These are phyloP conservation scores for Nemania abortiva DNA, from an alignment of 2,329 filamentous ascomycete genomes.

Conservation along the genomic window DNA sequence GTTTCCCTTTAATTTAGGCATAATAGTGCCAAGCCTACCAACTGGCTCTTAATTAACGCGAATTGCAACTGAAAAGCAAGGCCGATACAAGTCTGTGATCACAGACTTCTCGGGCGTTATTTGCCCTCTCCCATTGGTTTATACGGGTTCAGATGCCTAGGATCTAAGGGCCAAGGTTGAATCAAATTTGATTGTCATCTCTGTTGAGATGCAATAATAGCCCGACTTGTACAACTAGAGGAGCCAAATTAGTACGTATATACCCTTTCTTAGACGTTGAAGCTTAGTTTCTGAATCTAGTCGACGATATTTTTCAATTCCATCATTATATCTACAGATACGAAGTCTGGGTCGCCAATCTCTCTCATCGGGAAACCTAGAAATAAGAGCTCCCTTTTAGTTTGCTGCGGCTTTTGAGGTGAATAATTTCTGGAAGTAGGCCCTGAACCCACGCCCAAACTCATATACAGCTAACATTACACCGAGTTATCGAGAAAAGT, in stretches of 20 bases:
- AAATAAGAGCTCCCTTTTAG: neutral
- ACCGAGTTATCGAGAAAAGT: neutral
- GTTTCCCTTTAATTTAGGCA: too few relatives aligned
- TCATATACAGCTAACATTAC: neutral
- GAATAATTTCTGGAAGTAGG: neutral
- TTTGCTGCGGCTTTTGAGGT: neutral
- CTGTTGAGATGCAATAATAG: neutral
- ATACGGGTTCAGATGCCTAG: neutral
- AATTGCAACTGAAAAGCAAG: neutral
- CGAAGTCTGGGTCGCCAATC: neutral
- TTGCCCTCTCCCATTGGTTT: neutral
- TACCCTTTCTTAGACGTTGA: neutral
- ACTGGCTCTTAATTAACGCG: neutral
- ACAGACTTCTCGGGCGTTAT: neutral
- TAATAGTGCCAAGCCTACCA: neutral
- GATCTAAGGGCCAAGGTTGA: neutral
- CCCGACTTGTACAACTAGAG: neutral
- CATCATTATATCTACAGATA: neutral
- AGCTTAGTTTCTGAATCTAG: neutral
- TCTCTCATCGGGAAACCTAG: neutral
- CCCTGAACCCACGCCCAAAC: neutral
- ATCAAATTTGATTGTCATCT: neutral
- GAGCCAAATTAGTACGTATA: neutral
- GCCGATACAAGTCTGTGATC: neutral
- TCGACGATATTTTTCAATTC: neutral